These are phyloP conservation scores for Suillus sp. DNA, from an alignment of 768 basidiomycete species.

Conservation along the genomic window DNA sequence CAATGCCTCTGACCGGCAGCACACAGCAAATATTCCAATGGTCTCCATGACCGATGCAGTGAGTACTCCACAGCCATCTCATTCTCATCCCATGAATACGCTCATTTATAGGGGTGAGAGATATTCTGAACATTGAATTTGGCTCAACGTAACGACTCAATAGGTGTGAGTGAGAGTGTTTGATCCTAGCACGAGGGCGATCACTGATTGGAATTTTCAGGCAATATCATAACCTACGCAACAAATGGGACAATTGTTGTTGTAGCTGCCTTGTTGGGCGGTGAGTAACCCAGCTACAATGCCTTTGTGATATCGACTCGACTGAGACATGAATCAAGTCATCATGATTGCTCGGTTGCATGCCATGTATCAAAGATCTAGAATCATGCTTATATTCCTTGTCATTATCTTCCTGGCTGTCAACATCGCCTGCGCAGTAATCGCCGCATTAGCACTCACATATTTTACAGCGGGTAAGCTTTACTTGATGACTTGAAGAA, in stretches of 20 bases:
- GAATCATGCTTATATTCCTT: not conserved
- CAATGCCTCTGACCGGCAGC: too few species aligned
- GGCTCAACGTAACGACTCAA: not conserved
- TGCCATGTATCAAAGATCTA: not conserved
- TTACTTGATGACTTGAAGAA: too few species aligned
- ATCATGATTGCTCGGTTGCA: not conserved
- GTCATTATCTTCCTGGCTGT: not conserved
- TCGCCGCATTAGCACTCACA: too few species aligned
- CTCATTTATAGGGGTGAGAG: not conserved
- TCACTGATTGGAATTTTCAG: not conserved
- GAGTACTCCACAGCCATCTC: not conserved
- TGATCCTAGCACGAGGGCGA: not conserved
- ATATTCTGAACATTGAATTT: not conserved
- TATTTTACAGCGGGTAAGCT: too few species aligned
- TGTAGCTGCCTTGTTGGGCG: not conserved
- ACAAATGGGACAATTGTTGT: not conserved
- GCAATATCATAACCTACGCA: rapidly evolving
- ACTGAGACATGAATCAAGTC: not conserved
- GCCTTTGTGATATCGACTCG: not conserved
- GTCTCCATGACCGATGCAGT: not conserved
- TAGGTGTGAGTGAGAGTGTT: not conserved
- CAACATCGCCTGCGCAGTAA: not conserved
- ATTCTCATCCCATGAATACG: not conserved
- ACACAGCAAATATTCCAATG: not conserved
- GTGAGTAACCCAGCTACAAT: not conserved